Base-by-base conservation (phyloP, 495 filamentous ascomycete species). In the Hypomontagnella monticulosa region DNA sequence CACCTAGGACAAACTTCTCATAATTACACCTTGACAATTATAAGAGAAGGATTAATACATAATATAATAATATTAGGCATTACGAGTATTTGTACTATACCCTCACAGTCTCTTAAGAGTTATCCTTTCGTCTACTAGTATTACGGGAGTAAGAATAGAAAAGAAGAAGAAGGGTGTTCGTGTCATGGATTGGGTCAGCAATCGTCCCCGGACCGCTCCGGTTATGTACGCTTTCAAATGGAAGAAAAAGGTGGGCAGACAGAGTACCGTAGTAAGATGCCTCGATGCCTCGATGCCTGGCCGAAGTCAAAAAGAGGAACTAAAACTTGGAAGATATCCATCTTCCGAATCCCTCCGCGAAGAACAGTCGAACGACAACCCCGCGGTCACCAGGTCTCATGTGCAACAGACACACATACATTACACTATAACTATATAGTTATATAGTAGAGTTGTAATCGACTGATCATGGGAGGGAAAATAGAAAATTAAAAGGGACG, bases 281-380 rank as follows among this genome's bases (percentile, higher is more conserved):
- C 15, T 64, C 61, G 47, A 44, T 43, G 27, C 47, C 15, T 64
- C 61, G 48, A 47, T 23, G 37, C 47, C 62, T 53, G 41, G 61
- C 20, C 33, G 16, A 59, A 49, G 20, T 43, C 36, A n/a, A 53
- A 44, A 37, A 30, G 58, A 18, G 49, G 20, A 40, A 20, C 52
- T 34, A 53, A 64, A 64, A 65, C 48, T 58, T 60, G 56, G 44
- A 49, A 66, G 51, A 33, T 57, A 51, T 20, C 10, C 27, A 34
- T 60, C 57, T 67, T 44, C 63, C 63, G 63, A 53, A 34, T 52
- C 51, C 57, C 51, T 33, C 63, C 63, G 58, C 30, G 47, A 36
- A 50, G 49, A 57, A 66, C n/a, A 52, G 57, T 61, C 40, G 52
- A 20, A 67, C 41, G 57, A 57, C 27, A 15, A 66, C 57, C 63